phyloP scores from a whole-genome alignment of 108 stramenopile species.

The Nannochloropsis gaditana region DNA sequence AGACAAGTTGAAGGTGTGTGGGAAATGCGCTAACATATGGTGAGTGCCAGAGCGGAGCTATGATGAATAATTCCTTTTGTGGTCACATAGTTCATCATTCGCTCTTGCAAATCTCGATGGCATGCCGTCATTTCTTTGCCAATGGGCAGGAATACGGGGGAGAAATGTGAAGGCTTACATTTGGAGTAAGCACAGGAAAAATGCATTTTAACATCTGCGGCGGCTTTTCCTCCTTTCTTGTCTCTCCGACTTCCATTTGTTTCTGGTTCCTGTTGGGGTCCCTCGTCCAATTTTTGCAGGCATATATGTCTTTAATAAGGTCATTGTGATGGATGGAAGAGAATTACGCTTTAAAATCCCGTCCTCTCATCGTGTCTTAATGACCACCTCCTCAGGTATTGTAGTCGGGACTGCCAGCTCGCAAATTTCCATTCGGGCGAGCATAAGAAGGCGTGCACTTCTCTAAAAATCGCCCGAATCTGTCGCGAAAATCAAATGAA shows the following conservation, averaged over 20 bases:
- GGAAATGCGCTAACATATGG: constrained; percentile 17
- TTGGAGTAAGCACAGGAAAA: background rate
- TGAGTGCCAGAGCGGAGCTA: background rate
- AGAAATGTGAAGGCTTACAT: background rate
- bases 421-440: background rate
- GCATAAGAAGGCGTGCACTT: background rate
- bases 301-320: too few species aligned
- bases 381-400: background rate
- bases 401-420: background rate
- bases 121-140: too few species aligned
- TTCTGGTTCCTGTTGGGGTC: background rate
- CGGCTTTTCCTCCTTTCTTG: background rate
- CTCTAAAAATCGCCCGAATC: constrained; percentile 12
- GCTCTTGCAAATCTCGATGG: too few species aligned
- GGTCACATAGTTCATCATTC: too few species aligned
- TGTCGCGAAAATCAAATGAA: background rate
- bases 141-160: too few species aligned
- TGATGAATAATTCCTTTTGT: background rate
- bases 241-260: background rate
- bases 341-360: too few species aligned
- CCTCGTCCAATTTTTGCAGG: too few species aligned
- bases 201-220: background rate
- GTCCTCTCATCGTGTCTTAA: too few species aligned
- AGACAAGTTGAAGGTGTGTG: background rate
- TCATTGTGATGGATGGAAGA: too few species aligned